Base-by-base conservation (phyloP, 2,329 filamentous ascomycete species). In the Xylaria sp. region DNA sequence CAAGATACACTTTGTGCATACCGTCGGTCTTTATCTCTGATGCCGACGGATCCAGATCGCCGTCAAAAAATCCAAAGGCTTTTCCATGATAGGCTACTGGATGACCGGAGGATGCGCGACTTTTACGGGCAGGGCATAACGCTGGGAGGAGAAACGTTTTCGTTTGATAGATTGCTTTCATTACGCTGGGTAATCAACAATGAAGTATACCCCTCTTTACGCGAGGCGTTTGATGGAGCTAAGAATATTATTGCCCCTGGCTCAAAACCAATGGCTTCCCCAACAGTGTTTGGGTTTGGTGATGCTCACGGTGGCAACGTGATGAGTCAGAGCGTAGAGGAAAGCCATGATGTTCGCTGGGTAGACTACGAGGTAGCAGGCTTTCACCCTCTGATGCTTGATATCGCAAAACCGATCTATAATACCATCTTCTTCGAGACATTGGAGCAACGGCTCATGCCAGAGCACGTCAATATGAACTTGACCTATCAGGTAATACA, bases 1-100 rank as follows among this genome's bases (percentile, higher is more conserved):
- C 69, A 70, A n/a, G 60, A 66, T 25, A 66, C 53, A 3, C 68
- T 72, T 15, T 56, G 66, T 18, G 57, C 57, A 3, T 70, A 72
- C 8, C 36, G 60, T 12, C 60, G 53, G 10, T 58, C 59, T n/a
- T 46, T 72, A 7, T 46, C 55, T 4, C 23, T 65, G 9, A 45
- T n/a, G 15, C 23, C 4, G 7, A 57, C 36, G 12, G 5, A 3
- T 5, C 1, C 62, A 8, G 15, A 7, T 5, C 25, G 23, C 1
- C 57, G 52, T 23, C 52, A 53, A 15, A 56, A 63, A 39, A 58
- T 69, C 3, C 59, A 66, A 18, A 28, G 63, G 13, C 45, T 68
- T 9, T 69, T 66, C 23, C n/a, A 63, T 25, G 53, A 66, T 32
- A 39, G 66, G 9, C 10, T 69, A 25, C 18, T 69, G 2, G n/a